Base-by-base conservation (phyloP, 2,329 filamentous ascomycete species). In the Fusarium torreyae region DNA sequence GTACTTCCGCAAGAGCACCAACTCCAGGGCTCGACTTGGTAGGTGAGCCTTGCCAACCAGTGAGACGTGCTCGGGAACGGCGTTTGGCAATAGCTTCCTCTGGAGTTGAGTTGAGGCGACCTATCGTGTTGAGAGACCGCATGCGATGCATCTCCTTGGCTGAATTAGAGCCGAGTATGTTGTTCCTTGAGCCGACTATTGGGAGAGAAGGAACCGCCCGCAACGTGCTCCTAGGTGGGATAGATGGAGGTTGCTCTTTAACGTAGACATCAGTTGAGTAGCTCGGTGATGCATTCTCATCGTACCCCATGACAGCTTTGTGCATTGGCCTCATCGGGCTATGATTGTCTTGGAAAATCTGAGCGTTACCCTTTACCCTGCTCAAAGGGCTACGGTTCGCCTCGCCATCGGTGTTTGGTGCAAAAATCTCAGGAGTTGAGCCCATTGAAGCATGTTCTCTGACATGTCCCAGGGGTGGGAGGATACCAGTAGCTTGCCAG, bases 371-470 rank as follows among this genome's bases (percentile, higher is more conserved):
- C 22, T 65, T 56, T 1, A 68, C 38, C 2, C 33, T 52, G 18
- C 56, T 54, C 17, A 75, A 38, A 26, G 72, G 72, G 8, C 38
- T 63, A 6, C 66, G 62, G 5, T 57, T 40, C 4, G 50, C 20
- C 13, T 22, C 17, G 5, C 50, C 33, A 22, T 51, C 38, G 10
- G 22, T 48, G 20, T 33, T 24, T 7, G 46, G 24, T 38, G 34
- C 40, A 26, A 38, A 26, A n/a, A 26, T 17, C 34, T 74, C 70
- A 1, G 58, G 69, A 10, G 78, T 68, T 3, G 79, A 76, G 8
- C 82, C 81, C 51, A 87, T 86, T 42, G 87, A 85, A 2, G 86
- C 84, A 10, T 75, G 70, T 72, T 88, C 86, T 39, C 85, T 80
- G 18, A 86, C 73, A 68, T 88, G 86, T 0, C 83, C 78, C 18